Conservation (phyloP, 768 basidiomycete species). For the Tylopilus plumbeoviolaceoides region DNA sequence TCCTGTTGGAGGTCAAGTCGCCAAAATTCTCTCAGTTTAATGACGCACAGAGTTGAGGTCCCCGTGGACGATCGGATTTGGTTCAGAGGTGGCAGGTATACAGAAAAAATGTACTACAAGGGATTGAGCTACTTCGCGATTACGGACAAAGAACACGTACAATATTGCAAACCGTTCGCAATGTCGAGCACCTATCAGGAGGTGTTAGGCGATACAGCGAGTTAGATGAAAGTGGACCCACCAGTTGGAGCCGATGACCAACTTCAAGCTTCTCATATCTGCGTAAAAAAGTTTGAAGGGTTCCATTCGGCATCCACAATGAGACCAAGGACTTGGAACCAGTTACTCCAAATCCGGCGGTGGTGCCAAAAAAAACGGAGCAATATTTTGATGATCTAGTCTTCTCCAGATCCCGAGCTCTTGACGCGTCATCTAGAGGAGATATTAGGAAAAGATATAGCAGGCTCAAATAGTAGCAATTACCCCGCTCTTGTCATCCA, state of each 20-base stretch:
- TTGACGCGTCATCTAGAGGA: background rate
- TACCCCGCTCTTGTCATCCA: background rate
- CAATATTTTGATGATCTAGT: background rate
- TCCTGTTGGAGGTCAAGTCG: too few species aligned
- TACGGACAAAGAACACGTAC: background rate
- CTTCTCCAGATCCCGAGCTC: constrained; percentile 4
- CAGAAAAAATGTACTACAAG: background rate
- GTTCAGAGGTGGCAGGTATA: background rate
- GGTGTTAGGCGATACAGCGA: background rate
- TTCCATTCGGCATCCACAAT: constrained; percentile 27
- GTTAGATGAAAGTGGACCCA: background rate
- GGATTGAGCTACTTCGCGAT: background rate
- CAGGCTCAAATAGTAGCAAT: background rate
- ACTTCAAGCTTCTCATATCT: background rate
- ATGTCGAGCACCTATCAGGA: background rate
- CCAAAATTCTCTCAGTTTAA: too few species aligned
- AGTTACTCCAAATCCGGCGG: background rate
- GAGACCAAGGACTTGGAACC: constrained; percentile 20
- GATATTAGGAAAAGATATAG: background rate
- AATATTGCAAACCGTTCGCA: background rate
- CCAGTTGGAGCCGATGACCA: background rate
- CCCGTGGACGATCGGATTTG: background rate
- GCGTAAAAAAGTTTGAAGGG: background rate
- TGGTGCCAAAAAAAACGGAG: background rate
- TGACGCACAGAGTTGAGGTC: constrained; percentile 1